A percentile compares a stretch with the other conserved stretches of the same genome.
Conservation (phyloP, 208 protist species). For the Herpetomonas muscarum region DNA sequence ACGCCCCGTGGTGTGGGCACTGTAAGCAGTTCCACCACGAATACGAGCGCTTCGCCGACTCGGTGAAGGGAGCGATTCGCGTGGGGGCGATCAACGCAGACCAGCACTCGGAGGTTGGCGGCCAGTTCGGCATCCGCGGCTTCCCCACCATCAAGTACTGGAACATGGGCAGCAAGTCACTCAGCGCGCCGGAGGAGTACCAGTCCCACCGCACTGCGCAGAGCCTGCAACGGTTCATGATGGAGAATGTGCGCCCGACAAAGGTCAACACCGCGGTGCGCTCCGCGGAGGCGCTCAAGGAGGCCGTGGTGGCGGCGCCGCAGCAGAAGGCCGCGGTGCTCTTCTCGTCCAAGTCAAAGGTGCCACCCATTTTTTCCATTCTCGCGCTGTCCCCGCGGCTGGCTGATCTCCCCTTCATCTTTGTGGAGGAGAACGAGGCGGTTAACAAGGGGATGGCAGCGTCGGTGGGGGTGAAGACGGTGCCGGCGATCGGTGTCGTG, state of each 20-base stretch:
- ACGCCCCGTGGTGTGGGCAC: constrained; percentile 96
- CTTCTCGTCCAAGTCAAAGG: constrained; percentile 70
- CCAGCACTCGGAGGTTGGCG: constrained; percentile 45
- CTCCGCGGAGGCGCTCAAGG: constrained; percentile 27
- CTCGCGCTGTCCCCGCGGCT: constrained; percentile 66
- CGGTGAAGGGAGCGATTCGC: constrained; percentile 69
- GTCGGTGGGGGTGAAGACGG: constrained; percentile 34
- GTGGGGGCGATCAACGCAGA: constrained; percentile 87
- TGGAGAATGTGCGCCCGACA: constrained; percentile 37
- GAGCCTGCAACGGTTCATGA: constrained; percentile 56
- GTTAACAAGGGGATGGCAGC: constrained; percentile 17
- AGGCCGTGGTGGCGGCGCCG: constrained; percentile 18
- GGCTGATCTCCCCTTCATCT: constrained; percentile 66
- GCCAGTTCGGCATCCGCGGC: constrained; percentile 76
- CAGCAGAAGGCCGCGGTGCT: constrained; percentile 54
- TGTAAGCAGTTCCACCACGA: constrained; percentile 91
- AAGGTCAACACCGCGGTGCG: constrained; percentile 24
- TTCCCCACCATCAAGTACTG: constrained; percentile 94
- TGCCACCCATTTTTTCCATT: constrained; percentile 80
- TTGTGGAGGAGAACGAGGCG: constrained; percentile 33
- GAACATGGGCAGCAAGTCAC: constrained; percentile 56
- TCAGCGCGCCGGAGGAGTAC: constrained; percentile 60
- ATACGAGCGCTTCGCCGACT: constrained; percentile 77
- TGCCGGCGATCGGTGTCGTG: constrained; percentile 59
- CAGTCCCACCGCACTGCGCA: constrained; percentile 52